phyloP scores from a whole-genome alignment of 2,329 filamentous ascomycete species.

The Colletotrichum incanum region DNA sequence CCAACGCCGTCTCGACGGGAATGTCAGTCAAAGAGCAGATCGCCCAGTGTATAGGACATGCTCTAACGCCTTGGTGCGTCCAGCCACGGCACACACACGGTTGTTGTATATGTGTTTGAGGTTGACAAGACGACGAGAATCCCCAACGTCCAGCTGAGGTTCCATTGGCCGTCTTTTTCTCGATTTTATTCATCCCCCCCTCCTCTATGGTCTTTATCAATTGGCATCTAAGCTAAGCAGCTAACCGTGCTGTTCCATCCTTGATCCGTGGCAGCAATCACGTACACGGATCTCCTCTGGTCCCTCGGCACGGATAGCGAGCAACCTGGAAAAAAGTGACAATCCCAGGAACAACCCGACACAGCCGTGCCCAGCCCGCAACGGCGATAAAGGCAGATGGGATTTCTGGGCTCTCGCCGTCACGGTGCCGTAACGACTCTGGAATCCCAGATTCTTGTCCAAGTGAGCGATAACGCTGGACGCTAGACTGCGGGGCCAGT shows the following conservation, averaged over 20 bases:
- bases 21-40: slow-evolving; percentile 9
- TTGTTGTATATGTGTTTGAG: not conserved
- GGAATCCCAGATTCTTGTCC: not conserved
- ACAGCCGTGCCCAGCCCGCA: slow-evolving; percentile 3
- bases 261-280: not conserved
- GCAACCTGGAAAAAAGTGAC: not conserved
- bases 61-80: not conserved
- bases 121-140: slow-evolving; percentile 5
- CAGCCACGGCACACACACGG: not conserved
- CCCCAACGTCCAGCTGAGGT: not conserved
- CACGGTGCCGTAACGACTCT: not conserved
- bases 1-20: slow-evolving; percentile 14
- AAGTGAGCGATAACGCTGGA: slow-evolving; percentile 7
- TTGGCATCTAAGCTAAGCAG: not conserved
- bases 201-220: not conserved
- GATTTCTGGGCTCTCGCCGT: slow-evolving; percentile 2
- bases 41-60: not conserved
- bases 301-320: not conserved
- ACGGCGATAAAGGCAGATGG: not conserved
- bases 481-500: not conserved
- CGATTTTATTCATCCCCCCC: not conserved
- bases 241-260: not conserved
- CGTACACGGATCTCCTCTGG: not conserved
- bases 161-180: not conserved
- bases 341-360: not conserved